These are phyloP conservation scores for Neopestalotiopsis rosae DNA, from an alignment of 2,329 filamentous ascomycete species.

Conservation along the genomic window DNA sequence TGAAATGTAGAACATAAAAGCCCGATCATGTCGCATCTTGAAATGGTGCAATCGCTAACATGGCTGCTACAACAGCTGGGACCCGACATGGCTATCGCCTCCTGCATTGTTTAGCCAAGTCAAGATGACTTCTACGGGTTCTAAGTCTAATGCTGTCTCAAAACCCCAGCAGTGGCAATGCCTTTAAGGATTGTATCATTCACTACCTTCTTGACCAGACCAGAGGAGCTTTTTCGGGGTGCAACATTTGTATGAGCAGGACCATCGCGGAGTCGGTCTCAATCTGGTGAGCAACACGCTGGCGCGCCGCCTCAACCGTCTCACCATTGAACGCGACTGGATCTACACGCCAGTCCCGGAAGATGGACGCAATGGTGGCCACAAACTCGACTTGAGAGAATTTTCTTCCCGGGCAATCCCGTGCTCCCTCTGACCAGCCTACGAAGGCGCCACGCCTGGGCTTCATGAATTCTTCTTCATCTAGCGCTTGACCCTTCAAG, in stretches of 20 bases:
- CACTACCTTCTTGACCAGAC: background rate
- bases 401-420: constrained; percentile 36
- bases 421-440: constrained; percentile 37
- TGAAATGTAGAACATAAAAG: too few species aligned
- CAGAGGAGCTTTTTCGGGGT: constrained; percentile 15
- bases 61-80: too few species aligned
- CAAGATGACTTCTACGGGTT: too few species aligned
- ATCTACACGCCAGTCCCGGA: constrained; percentile 30
- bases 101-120: too few species aligned
- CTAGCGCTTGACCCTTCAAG: background rate
- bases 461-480: background rate
- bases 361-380: constrained; percentile 32
- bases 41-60: too few species aligned
- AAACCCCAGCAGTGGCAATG: too few species aligned
- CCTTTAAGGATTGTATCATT: background rate
- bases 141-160: too few species aligned
- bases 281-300: constrained; percentile 15
- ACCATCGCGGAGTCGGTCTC: background rate
- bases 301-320: constrained; percentile 6
- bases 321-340: constrained; percentile 26
- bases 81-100: too few species aligned
- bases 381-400: constrained; percentile 41
- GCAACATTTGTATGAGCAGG: constrained; percentile 22
- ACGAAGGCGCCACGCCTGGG: constrained; percentile 26
- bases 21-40: too few species aligned